Percentiles rank a stretch among this genome's conserved stretches.
phyloP scores from a whole-genome alignment of 768 basidiomycete species.

The Mycena pura region DNA sequence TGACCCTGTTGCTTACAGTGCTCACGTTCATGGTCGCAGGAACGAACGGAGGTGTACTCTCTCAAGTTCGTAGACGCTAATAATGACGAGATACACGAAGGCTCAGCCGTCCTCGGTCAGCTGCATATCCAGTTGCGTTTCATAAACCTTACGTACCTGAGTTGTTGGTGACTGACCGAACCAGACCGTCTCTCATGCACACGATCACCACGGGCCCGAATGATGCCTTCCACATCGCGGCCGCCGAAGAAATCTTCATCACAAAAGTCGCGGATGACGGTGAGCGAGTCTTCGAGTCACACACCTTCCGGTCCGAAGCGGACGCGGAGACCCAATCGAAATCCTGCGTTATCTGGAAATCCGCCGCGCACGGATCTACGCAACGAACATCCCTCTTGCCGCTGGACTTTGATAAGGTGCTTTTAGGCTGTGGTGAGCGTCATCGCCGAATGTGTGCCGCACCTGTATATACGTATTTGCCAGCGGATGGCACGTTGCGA shows the following conservation, averaged over 20 bases:
- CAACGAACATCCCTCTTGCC: constrained; percentile 53
- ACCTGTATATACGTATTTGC: constrained; percentile 10
- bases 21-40: constrained; percentile 36
- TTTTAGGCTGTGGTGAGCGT: constrained; percentile 69
- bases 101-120: not conserved
- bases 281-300: constrained; percentile 18
- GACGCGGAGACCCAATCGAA: not conserved
- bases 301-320: not conserved
- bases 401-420: constrained; percentile 60
- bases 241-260: constrained; percentile 29
- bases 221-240: constrained; percentile 32
- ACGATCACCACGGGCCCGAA: constrained; percentile 29
- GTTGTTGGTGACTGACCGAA: not conserved
- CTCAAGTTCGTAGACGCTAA: constrained; percentile 43
- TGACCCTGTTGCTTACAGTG: not conserved
- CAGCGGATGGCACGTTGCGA: constrained; percentile 62
- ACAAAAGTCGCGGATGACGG: constrained; percentile 25
- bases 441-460: constrained; percentile 23
- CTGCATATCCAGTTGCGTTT: constrained; percentile 18
- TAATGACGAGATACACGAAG: constrained; percentile 33
- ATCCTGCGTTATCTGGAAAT: constrained; percentile 8
- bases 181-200: constrained; percentile 24
- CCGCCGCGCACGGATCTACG: not conserved
- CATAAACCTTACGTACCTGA: not conserved
- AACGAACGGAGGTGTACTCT: constrained; percentile 45